Evolutionary conservation across 139 green algal species (phyloP).

Genomic region (Coelastrella sp.): DNA sequence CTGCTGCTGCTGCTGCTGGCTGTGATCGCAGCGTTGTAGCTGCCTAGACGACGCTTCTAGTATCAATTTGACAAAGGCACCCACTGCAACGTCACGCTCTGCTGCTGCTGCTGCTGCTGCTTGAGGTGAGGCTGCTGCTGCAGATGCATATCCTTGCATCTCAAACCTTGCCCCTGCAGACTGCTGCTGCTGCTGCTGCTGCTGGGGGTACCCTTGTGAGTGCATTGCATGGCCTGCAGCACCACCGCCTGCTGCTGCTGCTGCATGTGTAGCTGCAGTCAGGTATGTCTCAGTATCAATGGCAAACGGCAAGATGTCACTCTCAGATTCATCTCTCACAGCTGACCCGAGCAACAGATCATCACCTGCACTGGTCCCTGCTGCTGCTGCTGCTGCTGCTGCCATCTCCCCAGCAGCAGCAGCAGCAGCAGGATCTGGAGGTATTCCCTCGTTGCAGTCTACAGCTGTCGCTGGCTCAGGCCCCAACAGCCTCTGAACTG

Average conservation of each 20-base stretch:
- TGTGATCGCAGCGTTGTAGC: not conserved
- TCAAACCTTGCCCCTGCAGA: not conserved
- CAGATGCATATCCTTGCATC: not conserved
- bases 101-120: not conserved
- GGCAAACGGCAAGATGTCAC: conserved; percentile 64
- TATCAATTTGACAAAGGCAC: conserved; percentile 19
- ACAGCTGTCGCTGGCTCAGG: not conserved
- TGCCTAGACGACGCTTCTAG: conserved; percentile 1
- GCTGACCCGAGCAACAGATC: not conserved
- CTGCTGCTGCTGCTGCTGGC: conserved; percentile 38
- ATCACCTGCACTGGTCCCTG: not conserved
- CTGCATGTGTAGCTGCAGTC: not conserved
- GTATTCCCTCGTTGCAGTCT: not conserved
- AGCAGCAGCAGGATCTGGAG: too few relatives aligned
- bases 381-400: conserved; percentile 30
- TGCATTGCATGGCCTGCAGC: not conserved
- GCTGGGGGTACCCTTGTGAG: not conserved
- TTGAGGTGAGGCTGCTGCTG: not conserved
- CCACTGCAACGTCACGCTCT: conserved; percentile 26
- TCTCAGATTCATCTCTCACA: conserved; percentile 48
- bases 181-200: conserved; percentile 17
- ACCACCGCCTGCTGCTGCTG: not conserved
- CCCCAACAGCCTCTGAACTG: not conserved
- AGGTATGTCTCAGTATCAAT: conserved; percentile 48
- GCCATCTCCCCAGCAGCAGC: not conserved